Base-by-base conservation (phyloP, 768 basidiomycete genomes). In the Leccinum subgranulosum region DNA sequence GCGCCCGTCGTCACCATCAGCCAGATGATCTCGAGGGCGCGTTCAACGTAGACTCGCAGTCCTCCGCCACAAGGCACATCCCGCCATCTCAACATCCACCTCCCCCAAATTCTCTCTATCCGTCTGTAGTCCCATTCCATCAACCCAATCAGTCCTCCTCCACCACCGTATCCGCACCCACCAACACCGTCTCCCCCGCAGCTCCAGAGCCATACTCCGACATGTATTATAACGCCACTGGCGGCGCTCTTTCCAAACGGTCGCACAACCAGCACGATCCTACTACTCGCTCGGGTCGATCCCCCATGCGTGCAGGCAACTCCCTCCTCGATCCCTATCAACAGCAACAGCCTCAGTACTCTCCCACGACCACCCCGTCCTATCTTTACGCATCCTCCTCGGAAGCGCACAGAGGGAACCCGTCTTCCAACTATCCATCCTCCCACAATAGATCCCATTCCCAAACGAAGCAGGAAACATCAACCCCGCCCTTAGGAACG, bases 301-400 rank as follows among this genome's bases (percentile, higher is more conserved):
- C 88, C 19, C 88, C 89, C 46, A 79, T 87, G 62, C 81, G 87
- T 51, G 67, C 79, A 23, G 75, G 75, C 57, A 82, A 81, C 62
- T 67, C 78, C 54, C 76, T 86, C 47, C 77, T 89, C 63, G 88
- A 90, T 71, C 84, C 85, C 29, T 90, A 90, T 69, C 78, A 85
- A 54, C 86, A 83, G 58, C 88, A 83, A 58, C 88, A 88, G 73
- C 69, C 81, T 28, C 70, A 73, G 36, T 88, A 87, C 66, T 85
- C 85, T 55, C 84, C 87, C 47, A 60, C 70, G 9, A 78, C 85
- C 5, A 71, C 81, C 46, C 68, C 72, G 15, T 73, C 81, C 65
- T 85, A 79, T 68, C 70, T 72, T 41, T 79, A 79, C 59, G 76
- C 70, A 49, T 71, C 62, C 33, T 59, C 73, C 25, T 57, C 70